Conservation (phyloP, 2,329 filamentous ascomycete species). For the Myrmaecium sp. region DNA sequence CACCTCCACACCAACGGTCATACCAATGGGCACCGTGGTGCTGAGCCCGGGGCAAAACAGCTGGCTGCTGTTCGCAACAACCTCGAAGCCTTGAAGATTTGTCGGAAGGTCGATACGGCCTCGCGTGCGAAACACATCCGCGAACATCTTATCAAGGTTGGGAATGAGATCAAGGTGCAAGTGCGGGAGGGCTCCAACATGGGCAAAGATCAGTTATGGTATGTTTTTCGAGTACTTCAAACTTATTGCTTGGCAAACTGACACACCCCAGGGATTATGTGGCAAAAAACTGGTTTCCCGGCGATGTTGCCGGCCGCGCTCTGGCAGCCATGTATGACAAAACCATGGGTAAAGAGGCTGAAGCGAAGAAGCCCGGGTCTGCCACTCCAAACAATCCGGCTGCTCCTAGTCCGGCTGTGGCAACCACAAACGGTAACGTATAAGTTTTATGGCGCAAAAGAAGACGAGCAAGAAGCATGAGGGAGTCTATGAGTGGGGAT, state of each 20-base stretch:
- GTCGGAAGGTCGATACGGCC: too few species aligned
- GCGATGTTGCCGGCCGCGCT: conserved; percentile 12
- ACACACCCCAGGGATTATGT: conserved; percentile 17
- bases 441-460: conserved; percentile 8
- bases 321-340: conserved; percentile 22
- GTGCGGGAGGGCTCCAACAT: conserved; percentile 25
- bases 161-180: conserved; percentile 40
- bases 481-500: conserved; percentile 1
- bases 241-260: too few species aligned
- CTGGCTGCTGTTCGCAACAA: too few species aligned
- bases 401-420: too few species aligned
- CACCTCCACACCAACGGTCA: conserved; percentile 8
- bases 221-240: neutral
- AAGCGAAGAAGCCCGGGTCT: conserved; percentile 10
- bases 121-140: too few species aligned
- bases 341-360: conserved; percentile 16
- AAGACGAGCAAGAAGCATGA: conserved; percentile 3
- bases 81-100: too few species aligned
- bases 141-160: conserved; percentile 45
- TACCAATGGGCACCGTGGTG: too few species aligned
- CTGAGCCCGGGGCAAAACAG: too few species aligned
- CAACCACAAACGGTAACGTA: too few species aligned
- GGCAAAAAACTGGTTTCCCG: conserved; percentile 22
- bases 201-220: conserved; percentile 23
- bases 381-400: too few species aligned